Evolutionary conservation across 768 basidiomycete species (phyloP).

Genomic region (Pilatotrama ljubarskyi): DNA sequence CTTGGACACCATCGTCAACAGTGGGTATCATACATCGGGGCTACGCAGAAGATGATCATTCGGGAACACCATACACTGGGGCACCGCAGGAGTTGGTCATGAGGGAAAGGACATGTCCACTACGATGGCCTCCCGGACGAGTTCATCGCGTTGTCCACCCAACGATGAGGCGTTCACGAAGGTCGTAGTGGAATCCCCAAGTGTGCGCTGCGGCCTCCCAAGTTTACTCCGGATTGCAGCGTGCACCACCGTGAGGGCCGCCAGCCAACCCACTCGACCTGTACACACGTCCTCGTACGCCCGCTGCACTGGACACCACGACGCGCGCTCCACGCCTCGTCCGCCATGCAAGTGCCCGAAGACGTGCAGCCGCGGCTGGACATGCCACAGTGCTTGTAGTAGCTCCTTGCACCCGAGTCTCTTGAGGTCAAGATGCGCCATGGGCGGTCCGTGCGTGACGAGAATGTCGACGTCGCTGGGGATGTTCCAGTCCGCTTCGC

Average conservation of each 20-base stretch:
- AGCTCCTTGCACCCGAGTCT: constrained; percentile 52
- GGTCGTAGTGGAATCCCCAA: neutral
- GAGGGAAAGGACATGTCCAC: neutral
- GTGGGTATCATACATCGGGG: too few relatives aligned
- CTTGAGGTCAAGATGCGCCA: constrained; percentile 21
- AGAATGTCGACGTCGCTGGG: constrained; percentile 40
- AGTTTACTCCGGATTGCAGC: neutral
- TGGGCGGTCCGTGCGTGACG: constrained; percentile 61
- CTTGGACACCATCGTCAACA: too few relatives aligned
- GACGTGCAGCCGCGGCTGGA: constrained; percentile 37
- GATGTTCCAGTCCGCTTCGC: constrained; percentile 32
- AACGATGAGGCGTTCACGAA: neutral
- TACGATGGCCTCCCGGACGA: neutral
- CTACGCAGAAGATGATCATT: too few relatives aligned
- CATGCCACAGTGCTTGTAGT: constrained; percentile 33
- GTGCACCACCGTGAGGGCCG: neutral
- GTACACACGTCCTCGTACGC: neutral
- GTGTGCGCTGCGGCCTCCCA: neutral
- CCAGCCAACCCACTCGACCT: neutral
- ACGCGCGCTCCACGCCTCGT: constrained; percentile 38
- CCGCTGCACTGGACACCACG: neutral
- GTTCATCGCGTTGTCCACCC: neutral
- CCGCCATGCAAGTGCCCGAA: constrained; percentile 75
- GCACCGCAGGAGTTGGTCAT: too few relatives aligned
- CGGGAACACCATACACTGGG: too few relatives aligned